These are phyloP conservation scores for Colletotrichum sp. DNA, from an alignment of 2,329 filamentous ascomycete species.

Conservation along the genomic window DNA sequence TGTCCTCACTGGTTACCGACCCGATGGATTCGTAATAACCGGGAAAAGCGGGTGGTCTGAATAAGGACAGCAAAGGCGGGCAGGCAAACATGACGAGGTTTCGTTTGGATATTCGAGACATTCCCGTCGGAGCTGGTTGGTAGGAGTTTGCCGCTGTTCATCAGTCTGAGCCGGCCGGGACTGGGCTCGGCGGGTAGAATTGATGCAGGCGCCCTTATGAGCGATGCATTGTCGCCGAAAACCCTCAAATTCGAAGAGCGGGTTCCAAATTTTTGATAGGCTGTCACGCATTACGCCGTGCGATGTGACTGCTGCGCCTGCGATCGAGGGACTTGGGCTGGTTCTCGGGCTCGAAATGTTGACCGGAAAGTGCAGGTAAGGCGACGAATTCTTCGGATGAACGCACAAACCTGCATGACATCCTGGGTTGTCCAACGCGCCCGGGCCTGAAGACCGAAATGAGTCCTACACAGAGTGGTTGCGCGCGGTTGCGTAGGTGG, in stretches of 20 bases:
- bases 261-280: background rate
- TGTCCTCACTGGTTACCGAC: conserved; percentile 1
- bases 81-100: background rate
- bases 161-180: background rate
- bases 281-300: background rate
- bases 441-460: background rate
- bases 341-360: background rate
- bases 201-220: background rate
- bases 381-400: background rate
- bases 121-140: background rate
- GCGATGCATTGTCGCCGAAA: background rate
- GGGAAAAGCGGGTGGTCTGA: background rate
- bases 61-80: background rate
- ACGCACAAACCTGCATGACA: background rate
- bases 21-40: background rate
- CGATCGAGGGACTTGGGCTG: background rate
- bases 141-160: background rate
- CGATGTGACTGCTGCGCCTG: background rate
- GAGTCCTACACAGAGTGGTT: background rate
- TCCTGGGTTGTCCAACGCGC: background rate
- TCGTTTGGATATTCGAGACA: background rate
- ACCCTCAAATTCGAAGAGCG: background rate
- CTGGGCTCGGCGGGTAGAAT: background rate
- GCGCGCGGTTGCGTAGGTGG: background rate
- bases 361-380: background rate